Conservation (phyloP, 2,329 filamentous ascomycete genomes). For the Claviceps humidiphila region DNA sequence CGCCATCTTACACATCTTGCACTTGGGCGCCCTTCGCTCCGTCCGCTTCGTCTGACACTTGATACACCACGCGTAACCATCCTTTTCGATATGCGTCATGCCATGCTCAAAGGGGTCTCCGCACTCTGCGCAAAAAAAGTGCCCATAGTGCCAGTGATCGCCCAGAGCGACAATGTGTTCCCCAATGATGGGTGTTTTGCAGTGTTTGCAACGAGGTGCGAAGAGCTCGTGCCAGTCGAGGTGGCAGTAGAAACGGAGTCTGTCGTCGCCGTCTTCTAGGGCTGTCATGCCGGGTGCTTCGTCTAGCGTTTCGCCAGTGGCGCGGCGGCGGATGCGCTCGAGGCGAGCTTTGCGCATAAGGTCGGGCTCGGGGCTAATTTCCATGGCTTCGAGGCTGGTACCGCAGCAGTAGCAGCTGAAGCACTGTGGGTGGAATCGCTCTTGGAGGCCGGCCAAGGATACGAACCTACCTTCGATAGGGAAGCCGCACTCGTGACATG, state of each 20-base stretch:
- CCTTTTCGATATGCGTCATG: conserved; percentile 74
- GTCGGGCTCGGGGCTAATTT: conserved; percentile 88
- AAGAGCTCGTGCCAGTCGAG: conserved; percentile 97
- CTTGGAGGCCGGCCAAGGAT: conserved; percentile 55
- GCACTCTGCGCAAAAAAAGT: conserved; percentile 98
- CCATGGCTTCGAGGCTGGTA: conserved; percentile 82
- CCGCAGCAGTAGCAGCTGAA: conserved; percentile 82
- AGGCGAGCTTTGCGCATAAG: conserved; percentile 56
- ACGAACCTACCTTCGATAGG: conserved; percentile 87
- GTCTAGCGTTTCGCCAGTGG: conserved; percentile 42
- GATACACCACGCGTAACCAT: conserved; percentile 95
- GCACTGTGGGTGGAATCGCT: conserved; percentile 85
- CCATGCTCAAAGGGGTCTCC: conserved; percentile 79
- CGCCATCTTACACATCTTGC: conserved; percentile 67
- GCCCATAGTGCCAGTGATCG: conserved; percentile 90
- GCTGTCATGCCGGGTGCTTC: conserved; percentile 51
- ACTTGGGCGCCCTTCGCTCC: conserved; percentile 77
- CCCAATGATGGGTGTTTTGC: conserved; percentile 89
- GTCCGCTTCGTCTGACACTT: conserved; percentile 85
- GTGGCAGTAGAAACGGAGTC: conserved; percentile 85
- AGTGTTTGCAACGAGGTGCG: conserved; percentile 86
- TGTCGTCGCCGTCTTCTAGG: conserved; percentile 59
- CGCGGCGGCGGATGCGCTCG: conserved; percentile 54
- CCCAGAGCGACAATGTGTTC: conserved; percentile 91
- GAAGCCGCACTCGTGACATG: conserved; percentile 71